Evolutionary conservation across 1,139 yeast species (phyloP).

Genomic region (Wickerhamomyces sp.): DNA sequence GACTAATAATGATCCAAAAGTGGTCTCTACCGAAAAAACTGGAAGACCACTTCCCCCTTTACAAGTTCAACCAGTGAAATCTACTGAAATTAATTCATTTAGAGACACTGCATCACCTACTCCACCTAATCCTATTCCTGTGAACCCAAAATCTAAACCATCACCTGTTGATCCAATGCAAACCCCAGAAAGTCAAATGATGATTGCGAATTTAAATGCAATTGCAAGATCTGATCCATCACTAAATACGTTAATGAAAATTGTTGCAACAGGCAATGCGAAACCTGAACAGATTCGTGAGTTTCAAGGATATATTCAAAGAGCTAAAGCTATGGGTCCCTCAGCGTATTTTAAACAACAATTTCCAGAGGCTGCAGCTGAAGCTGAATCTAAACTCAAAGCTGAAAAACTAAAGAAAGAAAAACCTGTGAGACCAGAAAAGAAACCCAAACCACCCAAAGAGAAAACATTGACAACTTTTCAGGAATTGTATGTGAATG

Average conservation of each 20-base stretch:
- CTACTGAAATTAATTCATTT: constrained; percentile 3
- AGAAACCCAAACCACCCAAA: constrained; percentile 26
- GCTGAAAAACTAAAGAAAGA: constrained; percentile 26
- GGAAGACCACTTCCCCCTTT: constrained; percentile 14
- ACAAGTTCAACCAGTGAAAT: constrained; percentile 8
- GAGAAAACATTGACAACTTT: constrained; percentile 57
- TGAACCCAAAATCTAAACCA: constrained; percentile 9
- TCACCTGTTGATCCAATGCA: constrained; percentile 43
- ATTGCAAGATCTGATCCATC: constrained; percentile 73
- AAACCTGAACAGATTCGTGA: constrained; percentile 62
- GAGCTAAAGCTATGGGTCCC: constrained; percentile 75
- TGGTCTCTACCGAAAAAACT: background rate
- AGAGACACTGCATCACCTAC: constrained; percentile 6
- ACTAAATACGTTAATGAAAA: constrained; percentile 68
- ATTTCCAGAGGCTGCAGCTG: constrained; percentile 18
- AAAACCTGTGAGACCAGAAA: constrained; percentile 23
- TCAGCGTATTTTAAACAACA: constrained; percentile 27
- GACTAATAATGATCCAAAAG: constrained; percentile 5
- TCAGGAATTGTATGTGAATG: constrained; percentile 62
- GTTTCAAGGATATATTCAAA: constrained; percentile 73
- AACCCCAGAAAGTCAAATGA: constrained; percentile 64
- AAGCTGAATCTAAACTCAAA: constrained; percentile 24
- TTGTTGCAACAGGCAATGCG: constrained; percentile 81
- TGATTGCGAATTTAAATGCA: constrained; percentile 77
- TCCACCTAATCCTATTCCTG: constrained; percentile 2